These are phyloP conservation scores for Papiliotrema laurentii DNA, from an alignment of 1,284 basidiomycete genomes.

Conservation along the genomic window DNA sequence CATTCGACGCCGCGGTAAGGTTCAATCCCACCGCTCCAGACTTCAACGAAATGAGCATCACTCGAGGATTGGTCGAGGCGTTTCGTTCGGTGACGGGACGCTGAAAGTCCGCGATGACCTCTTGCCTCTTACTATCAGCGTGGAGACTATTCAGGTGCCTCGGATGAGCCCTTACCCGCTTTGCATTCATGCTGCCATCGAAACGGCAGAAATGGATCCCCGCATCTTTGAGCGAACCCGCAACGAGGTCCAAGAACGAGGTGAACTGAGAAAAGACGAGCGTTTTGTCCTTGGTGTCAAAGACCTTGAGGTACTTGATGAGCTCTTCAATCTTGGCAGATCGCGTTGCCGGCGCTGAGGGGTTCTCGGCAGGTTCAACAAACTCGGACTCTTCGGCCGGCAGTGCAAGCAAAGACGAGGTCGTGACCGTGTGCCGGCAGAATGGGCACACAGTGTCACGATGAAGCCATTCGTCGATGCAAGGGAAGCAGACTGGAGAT, in stretches of 20 bases:
- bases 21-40: constrained; percentile 73
- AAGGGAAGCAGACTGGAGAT: constrained; percentile 54
- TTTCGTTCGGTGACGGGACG: constrained; percentile 55
- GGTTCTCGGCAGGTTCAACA: constrained; percentile 18
- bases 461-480: constrained; percentile 54
- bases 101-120: constrained; percentile 68
- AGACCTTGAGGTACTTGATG: constrained; percentile 64
- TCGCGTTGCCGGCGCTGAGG: constrained; percentile 43
- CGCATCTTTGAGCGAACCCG: constrained; percentile 60
- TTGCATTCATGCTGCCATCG: constrained; percentile 74
- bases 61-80: constrained; percentile 55
- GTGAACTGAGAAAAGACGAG: constrained; percentile 84
- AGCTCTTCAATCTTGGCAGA: constrained; percentile 82
- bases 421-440: constrained; percentile 66
- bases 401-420: constrained; percentile 63
- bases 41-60: constrained; percentile 84
- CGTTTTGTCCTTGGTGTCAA: constrained; percentile 66
- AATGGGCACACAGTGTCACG: constrained; percentile 73
- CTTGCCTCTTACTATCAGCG: constrained; percentile 54
- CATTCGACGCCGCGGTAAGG: constrained; percentile 82
- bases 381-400: constrained; percentile 55
- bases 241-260: constrained; percentile 73
- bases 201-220: constrained; percentile 72
- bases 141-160: background rate
- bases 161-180: constrained; percentile 43